Base-by-base conservation (phyloP, 2,329 filamentous ascomycete species). In the Aphanocladium album region DNA sequence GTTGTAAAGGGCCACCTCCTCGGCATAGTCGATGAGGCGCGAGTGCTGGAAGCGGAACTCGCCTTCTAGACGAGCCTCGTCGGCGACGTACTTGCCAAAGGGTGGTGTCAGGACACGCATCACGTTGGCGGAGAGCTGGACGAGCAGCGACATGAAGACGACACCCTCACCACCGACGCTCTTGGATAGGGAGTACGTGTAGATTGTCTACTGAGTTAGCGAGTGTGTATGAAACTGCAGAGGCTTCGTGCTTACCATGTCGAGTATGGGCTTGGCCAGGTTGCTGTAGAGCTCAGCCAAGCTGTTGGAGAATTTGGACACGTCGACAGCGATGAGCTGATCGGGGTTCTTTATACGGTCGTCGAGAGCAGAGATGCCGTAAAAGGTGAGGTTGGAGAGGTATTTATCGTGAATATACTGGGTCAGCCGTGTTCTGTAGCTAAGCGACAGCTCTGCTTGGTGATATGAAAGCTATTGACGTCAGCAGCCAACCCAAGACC, bases 281-380 rank as follows among this genome's bases (percentile, higher is more conserved):
- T 98, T 98, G 64, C 93, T 96, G 75, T 99, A 99, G 7, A 99
- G 79, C 73, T 98, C 93, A 1, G 95, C 93, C 63, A 98, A 77
- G 67, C 91, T 96, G 73, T 96, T 96, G 27, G 93, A 95, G 78
- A 99, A 99, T 69, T 95, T 93, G 63, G 93, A 90, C 11, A 99
- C 91, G 72, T 99, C 95, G 30, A 98, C 93, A 0, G 93, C 95
- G 68, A 99, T 96, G 47, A 99, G 83, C 76, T 99, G 95, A 71
- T 99, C 95, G 3, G 95, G 91, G 71, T 99, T 99, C 80, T 97
- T 96, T 82, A 99, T 96, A 71, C 95, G 87, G 72, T 99, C 95
- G 69, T 99, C 95, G 39, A 99, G 82, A 0, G 95, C 92, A 1
- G 93, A 96, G 57, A 99, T 89, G 3, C 92, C 93, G 73, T 99